Percentiles rank a stretch among this genome's conserved stretches.
Evolutionary conservation across 768 basidiomycete genomes (phyloP).

Genomic region (Antrodiella citrinella): DNA sequence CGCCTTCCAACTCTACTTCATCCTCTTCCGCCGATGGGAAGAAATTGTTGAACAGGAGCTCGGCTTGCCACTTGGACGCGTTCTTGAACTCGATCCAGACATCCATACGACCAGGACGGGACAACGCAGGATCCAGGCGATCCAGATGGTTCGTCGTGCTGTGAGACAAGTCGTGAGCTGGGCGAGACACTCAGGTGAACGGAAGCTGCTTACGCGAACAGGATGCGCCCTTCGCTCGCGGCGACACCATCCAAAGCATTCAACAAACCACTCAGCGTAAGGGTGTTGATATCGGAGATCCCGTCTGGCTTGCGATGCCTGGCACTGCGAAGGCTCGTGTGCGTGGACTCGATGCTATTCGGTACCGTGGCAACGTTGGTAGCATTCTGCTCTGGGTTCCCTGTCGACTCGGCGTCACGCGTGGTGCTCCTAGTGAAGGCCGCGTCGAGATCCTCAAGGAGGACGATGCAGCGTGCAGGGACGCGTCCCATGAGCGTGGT

Average conservation of each 20-base stretch:
- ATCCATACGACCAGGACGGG: conserved; percentile 89
- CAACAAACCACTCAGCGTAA: conserved; percentile 72
- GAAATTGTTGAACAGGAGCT: conserved; percentile 83
- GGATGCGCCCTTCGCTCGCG: conserved; percentile 77
- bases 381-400: conserved; percentile 27
- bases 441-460: conserved; percentile 87
- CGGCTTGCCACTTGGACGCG: conserved; percentile 78
- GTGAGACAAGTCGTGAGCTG: conserved; percentile 3
- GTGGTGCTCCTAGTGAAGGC: conserved; percentile 74
- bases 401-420: conserved; percentile 48
- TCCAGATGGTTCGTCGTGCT: conserved; percentile 92
- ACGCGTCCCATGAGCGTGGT: conserved; percentile 83
- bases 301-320: conserved; percentile 41
- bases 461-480: conserved; percentile 75
- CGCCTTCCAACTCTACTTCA: conserved; percentile 29
- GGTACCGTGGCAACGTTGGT: conserved; percentile 29
- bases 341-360: conserved; percentile 10
- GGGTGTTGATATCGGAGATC: conserved; percentile 71
- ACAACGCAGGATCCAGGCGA: conserved; percentile 81
- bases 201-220: conserved; percentile 67
- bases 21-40: conserved; percentile 68
- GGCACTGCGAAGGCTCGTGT: conserved; percentile 29
- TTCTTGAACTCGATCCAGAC: conserved; percentile 90
- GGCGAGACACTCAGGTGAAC: background rate
- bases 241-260: conserved; percentile 85